A percentile compares a stretch with the other conserved stretches of the same genome.
Conservation (phyloP, 805 yeast species). For the Saccharomyces paradoxus region DNA sequence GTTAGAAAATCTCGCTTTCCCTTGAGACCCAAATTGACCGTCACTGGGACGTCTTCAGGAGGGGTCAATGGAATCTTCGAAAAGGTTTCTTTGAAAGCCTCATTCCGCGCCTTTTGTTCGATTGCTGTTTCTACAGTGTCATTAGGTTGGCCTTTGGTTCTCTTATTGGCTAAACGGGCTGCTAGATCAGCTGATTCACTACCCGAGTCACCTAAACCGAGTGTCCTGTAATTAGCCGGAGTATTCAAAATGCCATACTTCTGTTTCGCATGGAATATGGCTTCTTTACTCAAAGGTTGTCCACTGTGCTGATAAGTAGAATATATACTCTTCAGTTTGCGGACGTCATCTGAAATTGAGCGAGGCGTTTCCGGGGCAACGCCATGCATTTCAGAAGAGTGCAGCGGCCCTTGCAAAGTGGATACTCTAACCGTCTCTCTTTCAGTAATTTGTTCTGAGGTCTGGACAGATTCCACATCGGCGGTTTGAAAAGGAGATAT, state of each 20-base stretch:
- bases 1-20: background rate
- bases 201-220: constrained; percentile 33
- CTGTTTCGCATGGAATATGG: constrained; percentile 63
- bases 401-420: background rate
- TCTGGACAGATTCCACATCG: background rate
- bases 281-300: constrained; percentile 63
- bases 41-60: background rate
- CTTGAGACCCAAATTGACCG: background rate
- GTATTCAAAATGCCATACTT: constrained; percentile 56
- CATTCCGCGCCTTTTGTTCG: background rate
- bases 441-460: background rate
- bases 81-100: background rate
- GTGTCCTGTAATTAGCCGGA: constrained; percentile 37
- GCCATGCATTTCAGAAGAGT: background rate
- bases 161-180: background rate
- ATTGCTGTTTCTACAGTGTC: background rate
- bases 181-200: background rate
- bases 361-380: background rate
- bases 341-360: background rate
- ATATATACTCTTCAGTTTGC: constrained; percentile 5
- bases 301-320: constrained; percentile 60
- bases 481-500: background rate
- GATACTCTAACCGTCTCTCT: background rate
- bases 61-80: background rate
- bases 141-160: background rate